Percentiles rank a stretch among this genome's conserved stretches.
These are phyloP conservation scores for Xerocomus brunneocitrinus DNA, from an alignment of 768 basidiomycete genomes.

Conservation along the genomic window DNA sequence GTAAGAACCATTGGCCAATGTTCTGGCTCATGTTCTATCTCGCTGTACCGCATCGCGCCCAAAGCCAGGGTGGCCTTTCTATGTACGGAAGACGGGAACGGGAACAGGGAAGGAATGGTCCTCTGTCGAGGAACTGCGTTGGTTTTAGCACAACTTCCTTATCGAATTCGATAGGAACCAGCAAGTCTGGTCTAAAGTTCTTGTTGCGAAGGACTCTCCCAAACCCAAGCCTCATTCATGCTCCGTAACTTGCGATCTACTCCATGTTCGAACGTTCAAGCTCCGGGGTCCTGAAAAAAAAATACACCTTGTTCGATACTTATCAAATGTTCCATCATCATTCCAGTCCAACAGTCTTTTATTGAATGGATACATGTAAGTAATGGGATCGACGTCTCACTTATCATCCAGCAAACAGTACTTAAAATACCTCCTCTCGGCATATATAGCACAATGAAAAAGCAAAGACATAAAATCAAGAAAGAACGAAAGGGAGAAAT, in stretches of 20 bases:
- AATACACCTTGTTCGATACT: too few relatives aligned
- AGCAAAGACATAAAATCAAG: constrained; percentile 2
- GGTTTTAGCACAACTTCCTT: not conserved
- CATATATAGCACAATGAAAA: not conserved
- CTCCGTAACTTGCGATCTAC: not conserved
- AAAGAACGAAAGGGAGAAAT: not conserved
- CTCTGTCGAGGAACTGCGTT: not conserved
- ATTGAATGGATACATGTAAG: constrained; percentile 13
- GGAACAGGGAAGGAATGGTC: not conserved
- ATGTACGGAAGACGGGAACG: too few relatives aligned
- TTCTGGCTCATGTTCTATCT: not conserved
- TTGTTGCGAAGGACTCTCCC: not conserved
- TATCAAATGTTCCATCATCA: too few relatives aligned
- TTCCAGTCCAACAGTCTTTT: not conserved
- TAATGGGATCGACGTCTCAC: constrained; percentile 1
- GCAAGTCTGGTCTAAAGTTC: not conserved
- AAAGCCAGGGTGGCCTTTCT: not conserved
- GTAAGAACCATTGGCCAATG: not conserved
- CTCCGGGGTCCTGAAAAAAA: not conserved
- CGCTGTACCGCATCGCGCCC: not conserved
- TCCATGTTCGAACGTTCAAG: too few relatives aligned
- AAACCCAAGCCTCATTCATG: too few relatives aligned
- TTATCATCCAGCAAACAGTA: constrained; percentile 4
- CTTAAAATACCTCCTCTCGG: not conserved
- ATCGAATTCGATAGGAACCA: not conserved